Base-by-base conservation (phyloP, 169 alveolate species). In the Plasmodium vivax region DNA sequence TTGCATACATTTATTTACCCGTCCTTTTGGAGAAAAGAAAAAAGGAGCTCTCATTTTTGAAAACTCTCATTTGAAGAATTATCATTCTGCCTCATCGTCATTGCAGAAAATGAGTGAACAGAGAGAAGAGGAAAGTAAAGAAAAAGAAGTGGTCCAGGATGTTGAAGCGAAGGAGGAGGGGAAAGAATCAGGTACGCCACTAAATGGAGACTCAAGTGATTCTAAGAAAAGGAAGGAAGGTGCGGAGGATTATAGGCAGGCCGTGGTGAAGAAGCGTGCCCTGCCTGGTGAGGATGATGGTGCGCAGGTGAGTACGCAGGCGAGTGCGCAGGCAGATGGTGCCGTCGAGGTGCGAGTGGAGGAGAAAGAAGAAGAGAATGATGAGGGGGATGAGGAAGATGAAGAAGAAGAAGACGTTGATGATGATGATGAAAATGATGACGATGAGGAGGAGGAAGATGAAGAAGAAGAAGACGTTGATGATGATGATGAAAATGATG, bases 391-490 rank as follows among this genome's bases (percentile, higher is more conserved):
- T 16, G 82, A 23, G 5, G 87, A 62, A 30, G 75, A 62, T n/a
- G 79, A 81, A 10, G 82, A 54, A 16, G 83, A 80, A 41, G 62
- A 36, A 47, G 92, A 38, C 12, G 62, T 16, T 1, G 71, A 27
- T 23, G 93, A 79, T 72, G 43, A 54, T 71, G 92, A 38, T 0
- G 92, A 83, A 0, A 47, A 58, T 0, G 73, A 62, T n/a, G 71
- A 58, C 3, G 87, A n/a, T 3, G 74, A 7, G 1, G 82, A 58
- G 0, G 82, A 83, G 0, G 83, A 83, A 7, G 92, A 34, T 10
- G 92, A 83, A 12, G 23, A 58, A 0, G 43, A 83, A 0, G 41
- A 62, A 0, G 92, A 30, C 7, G 82, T 36, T 27, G 81, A 58
- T 0, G 82, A 82, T 0, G 90, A 82, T 0, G 92, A 83, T 2